Evolutionary conservation across 140 eudicot genomes (phyloP).

Genomic region (Oenanthe javanica): DNA sequence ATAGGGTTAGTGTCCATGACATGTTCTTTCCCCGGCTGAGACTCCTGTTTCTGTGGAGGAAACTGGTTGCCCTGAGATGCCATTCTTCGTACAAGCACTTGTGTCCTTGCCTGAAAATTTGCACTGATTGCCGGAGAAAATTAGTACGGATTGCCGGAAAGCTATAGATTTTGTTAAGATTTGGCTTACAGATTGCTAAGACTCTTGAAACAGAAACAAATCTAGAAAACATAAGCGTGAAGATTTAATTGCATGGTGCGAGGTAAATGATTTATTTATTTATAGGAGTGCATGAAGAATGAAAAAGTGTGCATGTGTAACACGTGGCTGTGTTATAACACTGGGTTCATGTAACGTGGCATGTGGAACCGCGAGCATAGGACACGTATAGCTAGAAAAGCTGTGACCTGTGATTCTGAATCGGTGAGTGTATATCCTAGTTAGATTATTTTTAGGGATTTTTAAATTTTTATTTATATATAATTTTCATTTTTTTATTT

Average conservation of each 20-base stretch:
- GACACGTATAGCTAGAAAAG: neutral
- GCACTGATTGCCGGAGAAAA: neutral
- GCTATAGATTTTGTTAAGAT: neutral
- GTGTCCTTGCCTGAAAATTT: neutral
- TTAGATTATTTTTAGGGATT: no score
- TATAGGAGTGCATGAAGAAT: neutral
- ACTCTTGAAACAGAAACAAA: neutral
- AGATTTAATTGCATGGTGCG: neutral
- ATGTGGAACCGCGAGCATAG: neutral
- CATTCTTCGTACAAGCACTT: neutral
- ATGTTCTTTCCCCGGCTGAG: constrained; percentile 90
- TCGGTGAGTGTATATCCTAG: no score
- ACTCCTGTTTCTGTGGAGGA: constrained; percentile 70
- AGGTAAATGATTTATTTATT: neutral
- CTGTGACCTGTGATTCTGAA: no score
- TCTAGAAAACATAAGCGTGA: neutral
- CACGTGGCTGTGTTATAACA: no score
- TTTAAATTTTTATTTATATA: no score
- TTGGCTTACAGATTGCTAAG: neutral
- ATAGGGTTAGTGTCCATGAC: constrained; percentile 74
- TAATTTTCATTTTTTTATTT: no score
- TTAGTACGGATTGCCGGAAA: neutral
- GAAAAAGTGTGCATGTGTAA: neutral
- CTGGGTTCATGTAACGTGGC: neutral
- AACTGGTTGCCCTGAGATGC: no score